Evolutionary conservation across 1,139 yeast genomes (phyloP), one percentile per base, ranked within the genome.

Genomic region (Pichia sp.): DNA sequence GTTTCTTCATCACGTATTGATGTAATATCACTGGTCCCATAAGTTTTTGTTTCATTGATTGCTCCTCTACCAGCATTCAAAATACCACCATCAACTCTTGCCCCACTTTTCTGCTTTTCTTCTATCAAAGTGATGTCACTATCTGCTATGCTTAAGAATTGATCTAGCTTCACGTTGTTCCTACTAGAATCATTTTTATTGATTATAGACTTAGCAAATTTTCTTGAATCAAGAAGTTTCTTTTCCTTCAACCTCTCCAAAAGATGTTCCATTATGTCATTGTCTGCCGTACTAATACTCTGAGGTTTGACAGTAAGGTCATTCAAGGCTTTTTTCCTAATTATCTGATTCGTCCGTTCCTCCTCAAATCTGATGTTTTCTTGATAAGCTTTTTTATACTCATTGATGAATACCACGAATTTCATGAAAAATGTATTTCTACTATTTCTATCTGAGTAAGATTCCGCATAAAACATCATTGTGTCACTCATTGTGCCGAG

Each of bases 391-490:
- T 82, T 80, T 65, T 81, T 85, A 71, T 85, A 93, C 61, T 87
- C 91, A 44, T 73, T 73, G 16, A 86, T 76, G 67, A 93, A 93
- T 53, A 80, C 78, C 4, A 89, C 72, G 65, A 93, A 86, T 64
- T 85, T 85, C 54, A 78, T 72, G 63, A 93, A 84, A 65, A 93
- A 91, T 1, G 83, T 71, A 55, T 79, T 78, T 54, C 83, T 78
- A 1, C 85, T 80, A 18, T 79, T 69, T 12, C 58, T 63, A 62
- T 88, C 95, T 4, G 70, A 66, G 1, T 81, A 74, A 62, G 85
- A 84, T 66, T 93, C 99, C 7, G 98, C 98, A 67, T 85, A 93
- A 64, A 81, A 85, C 48, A 72, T 72, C 93, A 93, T 83, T 48
- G 88, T 71, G 46, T 77, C 74, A 36, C 76, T 74, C 58, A 84